phyloP scores from a whole-genome alignment of 2,329 filamentous ascomycete genomes.

The Trichophyton mentagrophytes region DNA sequence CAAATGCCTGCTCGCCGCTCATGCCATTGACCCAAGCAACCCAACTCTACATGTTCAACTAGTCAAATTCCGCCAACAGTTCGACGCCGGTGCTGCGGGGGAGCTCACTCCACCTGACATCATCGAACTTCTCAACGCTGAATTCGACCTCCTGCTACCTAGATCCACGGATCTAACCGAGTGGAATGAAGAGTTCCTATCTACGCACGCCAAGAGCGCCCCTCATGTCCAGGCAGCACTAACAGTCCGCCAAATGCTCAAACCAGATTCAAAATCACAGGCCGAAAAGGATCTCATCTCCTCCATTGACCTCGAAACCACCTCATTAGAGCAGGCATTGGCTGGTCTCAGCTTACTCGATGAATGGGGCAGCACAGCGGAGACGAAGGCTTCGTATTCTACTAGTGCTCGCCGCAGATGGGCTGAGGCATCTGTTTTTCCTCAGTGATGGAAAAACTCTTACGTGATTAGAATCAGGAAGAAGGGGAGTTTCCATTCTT shows the following conservation, averaged over 20 bases:
- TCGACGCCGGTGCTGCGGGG: slow-evolving; percentile 41
- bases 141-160: slow-evolving; percentile 50
- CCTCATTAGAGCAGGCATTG: slow-evolving; percentile 45
- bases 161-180: slow-evolving; percentile 45
- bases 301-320: slow-evolving; percentile 41
- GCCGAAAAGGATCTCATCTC: slow-evolving; percentile 51
- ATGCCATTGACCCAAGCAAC: slow-evolving; percentile 54
- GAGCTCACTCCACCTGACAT: slow-evolving; percentile 51
- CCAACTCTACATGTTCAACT: slow-evolving; percentile 64
- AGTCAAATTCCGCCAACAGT: slow-evolving; percentile 52
- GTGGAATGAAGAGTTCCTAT: slow-evolving; percentile 54
- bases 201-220: slow-evolving; percentile 49
- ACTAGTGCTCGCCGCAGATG: slow-evolving; percentile 30
- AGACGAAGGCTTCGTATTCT: slow-evolving; percentile 39
- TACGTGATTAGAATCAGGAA: not conserved
- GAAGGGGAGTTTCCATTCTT: no score
- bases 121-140: slow-evolving; percentile 54
- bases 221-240: slow-evolving; percentile 52
- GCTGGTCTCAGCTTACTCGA: slow-evolving; percentile 41
- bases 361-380: slow-evolving; percentile 39
- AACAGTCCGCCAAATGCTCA: slow-evolving; percentile 46
- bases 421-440: slow-evolving; percentile 29
- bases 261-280: slow-evolving; percentile 42
- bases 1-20: slow-evolving; percentile 66
- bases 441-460: not conserved